Percentiles rank a stretch among this genome's conserved stretches.
Evolutionary conservation across 192 early-diverging fungal genomes (phyloP).

Genomic region (Backusella morwellensis): DNA sequence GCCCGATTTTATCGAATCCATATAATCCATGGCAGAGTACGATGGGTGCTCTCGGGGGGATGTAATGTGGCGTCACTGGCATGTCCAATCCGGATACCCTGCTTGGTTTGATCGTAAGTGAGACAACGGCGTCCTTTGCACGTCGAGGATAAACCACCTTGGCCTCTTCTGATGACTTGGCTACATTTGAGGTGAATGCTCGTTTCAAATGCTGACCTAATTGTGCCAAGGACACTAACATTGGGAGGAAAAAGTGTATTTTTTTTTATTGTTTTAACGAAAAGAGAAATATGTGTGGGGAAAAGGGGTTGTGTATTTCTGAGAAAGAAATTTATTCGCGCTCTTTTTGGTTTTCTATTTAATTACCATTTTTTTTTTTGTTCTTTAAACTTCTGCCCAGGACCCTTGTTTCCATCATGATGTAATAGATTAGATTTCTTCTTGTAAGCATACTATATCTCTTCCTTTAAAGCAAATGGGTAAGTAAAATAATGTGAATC

Average conservation of each 20-base stretch:
- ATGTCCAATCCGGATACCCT: conserved; percentile 24
- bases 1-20: conserved; percentile 87
- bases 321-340: not conserved
- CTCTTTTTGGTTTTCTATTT: not conserved
- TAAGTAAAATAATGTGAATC: not conserved
- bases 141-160: not conserved
- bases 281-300: too few species aligned
- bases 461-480: not conserved
- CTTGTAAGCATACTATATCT: not conserved
- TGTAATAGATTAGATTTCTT: not conserved
- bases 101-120: not conserved
- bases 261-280: not conserved
- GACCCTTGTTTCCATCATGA: not conserved
- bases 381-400: not conserved
- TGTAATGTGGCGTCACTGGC: conserved; percentile 64
- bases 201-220: not conserved
- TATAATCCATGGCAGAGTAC: conserved; percentile 91
- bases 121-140: not conserved
- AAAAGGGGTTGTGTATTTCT: not conserved
- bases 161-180: not conserved
- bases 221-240: not conserved
- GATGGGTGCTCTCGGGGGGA: conserved; percentile 73
- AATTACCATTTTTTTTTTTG: not conserved
- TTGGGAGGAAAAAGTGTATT: not conserved
- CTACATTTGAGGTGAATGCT: not conserved